Evolutionary conservation across 441 rosid genomes (phyloP).

Genomic region (Brassica hybrid): DNA sequence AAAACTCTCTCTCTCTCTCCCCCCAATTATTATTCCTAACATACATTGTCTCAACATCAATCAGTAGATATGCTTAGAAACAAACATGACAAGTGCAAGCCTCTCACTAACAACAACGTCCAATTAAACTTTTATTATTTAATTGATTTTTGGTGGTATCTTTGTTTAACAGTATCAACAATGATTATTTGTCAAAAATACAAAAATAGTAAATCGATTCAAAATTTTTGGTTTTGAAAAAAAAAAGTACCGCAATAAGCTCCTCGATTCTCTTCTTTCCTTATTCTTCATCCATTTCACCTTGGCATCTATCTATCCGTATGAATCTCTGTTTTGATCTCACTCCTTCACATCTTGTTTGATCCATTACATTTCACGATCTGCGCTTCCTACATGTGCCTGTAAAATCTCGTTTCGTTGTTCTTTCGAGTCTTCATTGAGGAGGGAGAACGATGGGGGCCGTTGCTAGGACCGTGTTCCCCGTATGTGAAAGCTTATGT

Average conservation of each 20-base stretch:
- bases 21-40: too few species aligned
- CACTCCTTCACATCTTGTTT: not conserved
- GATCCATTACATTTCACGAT: slow-evolving; percentile 8
- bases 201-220: slow-evolving; percentile 26
- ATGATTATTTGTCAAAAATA: not conserved
- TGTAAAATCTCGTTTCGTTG: slow-evolving; percentile 9
- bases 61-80: slow-evolving; percentile 10
- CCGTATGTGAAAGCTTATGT: slow-evolving; percentile 64
- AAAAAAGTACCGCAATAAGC: slow-evolving; percentile 31
- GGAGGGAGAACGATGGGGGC: slow-evolving; percentile 46
- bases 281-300: not conserved
- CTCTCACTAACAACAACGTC: slow-evolving; percentile 34
- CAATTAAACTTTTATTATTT: not conserved
- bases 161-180: not conserved
- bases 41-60: not conserved
- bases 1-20: too few species aligned
- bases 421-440: slow-evolving; percentile 2
- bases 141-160: not conserved
- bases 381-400: slow-evolving; percentile 3
- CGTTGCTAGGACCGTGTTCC: slow-evolving; percentile 57
- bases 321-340: slow-evolving; percentile 36
- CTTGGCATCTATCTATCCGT: not conserved
- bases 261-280: slow-evolving; percentile 20
- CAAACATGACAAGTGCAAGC: slow-evolving; percentile 39
- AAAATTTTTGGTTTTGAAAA: slow-evolving; percentile 7